Percentiles rank a stretch among this genome's conserved stretches.
Conservation (phyloP, 2,329 filamentous ascomycete genomes). For the Colletotrichum sp. region DNA sequence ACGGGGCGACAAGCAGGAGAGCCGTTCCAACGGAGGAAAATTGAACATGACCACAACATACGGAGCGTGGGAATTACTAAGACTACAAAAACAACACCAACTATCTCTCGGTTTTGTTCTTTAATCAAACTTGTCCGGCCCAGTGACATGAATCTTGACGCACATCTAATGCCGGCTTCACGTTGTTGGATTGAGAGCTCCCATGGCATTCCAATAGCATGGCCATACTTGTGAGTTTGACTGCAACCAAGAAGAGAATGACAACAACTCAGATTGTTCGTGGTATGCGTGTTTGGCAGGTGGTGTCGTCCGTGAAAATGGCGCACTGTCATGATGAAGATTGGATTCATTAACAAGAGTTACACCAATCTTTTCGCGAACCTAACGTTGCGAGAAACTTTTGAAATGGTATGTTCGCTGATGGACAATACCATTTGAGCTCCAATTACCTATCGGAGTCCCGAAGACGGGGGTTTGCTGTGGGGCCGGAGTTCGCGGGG, state of each 20-base stretch:
- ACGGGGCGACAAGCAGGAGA: not conserved
- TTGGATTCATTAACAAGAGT: rapidly evolving
- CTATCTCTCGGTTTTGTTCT: not conserved
- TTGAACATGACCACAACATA: not conserved
- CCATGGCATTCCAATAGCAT: too few relatives aligned
- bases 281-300: not conserved
- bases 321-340: not conserved
- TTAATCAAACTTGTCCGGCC: not conserved
- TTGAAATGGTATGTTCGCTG: not conserved
- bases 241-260: too few relatives aligned
- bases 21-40: not conserved
- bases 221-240: too few relatives aligned
- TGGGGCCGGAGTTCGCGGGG: not conserved
- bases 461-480: not conserved
- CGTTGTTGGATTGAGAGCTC: too few relatives aligned
- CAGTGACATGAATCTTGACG: not conserved
- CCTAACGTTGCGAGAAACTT: not conserved
- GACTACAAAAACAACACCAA: not conserved
- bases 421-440: not conserved
- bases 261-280: not conserved
- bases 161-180: too few relatives aligned
- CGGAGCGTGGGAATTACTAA: rapidly evolving
- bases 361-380: not conserved
- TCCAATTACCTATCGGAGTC: not conserved
- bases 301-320: not conserved